A percentile compares a stretch with the other conserved stretches of the same genome.
Evolutionary conservation across 495 filamentous ascomycete species (phyloP).

Genomic region (Aspergillus indologenus): DNA sequence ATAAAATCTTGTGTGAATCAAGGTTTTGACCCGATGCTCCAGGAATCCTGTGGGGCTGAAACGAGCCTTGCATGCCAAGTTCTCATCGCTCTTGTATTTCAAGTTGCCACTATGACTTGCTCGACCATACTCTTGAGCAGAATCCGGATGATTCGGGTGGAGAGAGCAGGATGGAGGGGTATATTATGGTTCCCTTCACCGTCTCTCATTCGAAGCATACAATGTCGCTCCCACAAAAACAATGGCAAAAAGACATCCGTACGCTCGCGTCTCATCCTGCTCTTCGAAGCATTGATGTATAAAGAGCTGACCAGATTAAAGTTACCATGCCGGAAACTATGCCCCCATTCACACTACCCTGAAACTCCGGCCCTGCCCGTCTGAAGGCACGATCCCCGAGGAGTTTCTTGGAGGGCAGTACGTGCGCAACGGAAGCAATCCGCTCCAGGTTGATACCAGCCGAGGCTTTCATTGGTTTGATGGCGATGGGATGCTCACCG

Average conservation of each 20-base stretch:
- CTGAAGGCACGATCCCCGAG: conserved; percentile 51
- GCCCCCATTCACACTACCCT: conserved; percentile 53
- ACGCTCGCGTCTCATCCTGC: not conserved
- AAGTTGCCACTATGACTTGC: no score
- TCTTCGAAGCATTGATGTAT: not conserved
- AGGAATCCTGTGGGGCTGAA: no score
- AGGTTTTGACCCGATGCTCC: not conserved
- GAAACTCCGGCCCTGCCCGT: conserved; percentile 46
- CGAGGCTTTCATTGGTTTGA: conserved; percentile 67
- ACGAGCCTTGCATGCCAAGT: no score
- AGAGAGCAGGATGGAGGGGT: no score
- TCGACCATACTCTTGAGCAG: no score
- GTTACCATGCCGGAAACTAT: conserved; percentile 61
- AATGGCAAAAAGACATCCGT: not conserved
- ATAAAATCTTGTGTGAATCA: not conserved
- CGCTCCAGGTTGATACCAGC: conserved; percentile 54
- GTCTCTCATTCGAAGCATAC: no score
- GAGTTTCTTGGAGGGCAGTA: conserved; percentile 64
- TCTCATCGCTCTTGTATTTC: no score
- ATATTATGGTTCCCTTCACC: no score
- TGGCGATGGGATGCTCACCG: conserved; percentile 68
- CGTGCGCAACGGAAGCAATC: conserved; percentile 67
- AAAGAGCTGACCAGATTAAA: conserved; percentile 8
- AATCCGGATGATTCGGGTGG: no score
- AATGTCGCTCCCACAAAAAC: no score